A percentile compares a stretch with the other conserved stretches of the same genome.
Evolutionary conservation across 1,284 basidiomycete genomes (phyloP).

Genomic region (Trichosporon asahii): DNA sequence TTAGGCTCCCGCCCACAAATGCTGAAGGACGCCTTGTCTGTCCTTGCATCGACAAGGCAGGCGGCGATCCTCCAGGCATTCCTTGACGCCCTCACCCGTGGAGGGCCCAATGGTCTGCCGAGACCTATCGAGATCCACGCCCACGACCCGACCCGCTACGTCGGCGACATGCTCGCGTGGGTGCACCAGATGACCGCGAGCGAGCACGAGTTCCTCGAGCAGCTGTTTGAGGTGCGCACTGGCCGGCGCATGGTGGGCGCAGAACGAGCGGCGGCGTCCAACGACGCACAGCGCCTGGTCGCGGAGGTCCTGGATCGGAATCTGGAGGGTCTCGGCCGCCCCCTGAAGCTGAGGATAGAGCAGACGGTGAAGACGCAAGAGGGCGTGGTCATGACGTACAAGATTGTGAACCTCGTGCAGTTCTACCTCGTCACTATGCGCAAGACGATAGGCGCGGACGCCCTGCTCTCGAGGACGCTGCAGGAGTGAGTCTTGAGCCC

Average conservation of each 20-base stretch:
- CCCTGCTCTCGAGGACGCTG: constrained; percentile 70
- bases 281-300: constrained; percentile 55
- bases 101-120: constrained; percentile 80
- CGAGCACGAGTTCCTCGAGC: constrained; percentile 87
- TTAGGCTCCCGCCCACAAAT: constrained; percentile 71
- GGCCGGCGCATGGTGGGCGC: constrained; percentile 68
- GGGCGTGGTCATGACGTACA: constrained; percentile 84
- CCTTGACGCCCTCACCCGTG: constrained; percentile 80
- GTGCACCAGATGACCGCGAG: constrained; percentile 92
- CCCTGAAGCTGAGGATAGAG: constrained; percentile 79
- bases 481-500: constrained; percentile 73
- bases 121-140: constrained; percentile 95
- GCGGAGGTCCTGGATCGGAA: constrained; percentile 75
- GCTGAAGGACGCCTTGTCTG: constrained; percentile 73
- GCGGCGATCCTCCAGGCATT: constrained; percentile 74
- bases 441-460: constrained; percentile 78
- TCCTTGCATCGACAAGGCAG: constrained; percentile 78
- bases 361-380: constrained; percentile 91
- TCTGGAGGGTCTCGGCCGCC: constrained; percentile 78
- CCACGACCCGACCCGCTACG: constrained; percentile 91
- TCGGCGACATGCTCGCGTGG: constrained; percentile 99
- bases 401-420: constrained; percentile 86
- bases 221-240: constrained; percentile 69
- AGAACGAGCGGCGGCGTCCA: constrained; percentile 37
- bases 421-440: constrained; percentile 93